Base-by-base conservation (phyloP, 352 stramenopile species). In the Phytophthora hybrid region DNA sequence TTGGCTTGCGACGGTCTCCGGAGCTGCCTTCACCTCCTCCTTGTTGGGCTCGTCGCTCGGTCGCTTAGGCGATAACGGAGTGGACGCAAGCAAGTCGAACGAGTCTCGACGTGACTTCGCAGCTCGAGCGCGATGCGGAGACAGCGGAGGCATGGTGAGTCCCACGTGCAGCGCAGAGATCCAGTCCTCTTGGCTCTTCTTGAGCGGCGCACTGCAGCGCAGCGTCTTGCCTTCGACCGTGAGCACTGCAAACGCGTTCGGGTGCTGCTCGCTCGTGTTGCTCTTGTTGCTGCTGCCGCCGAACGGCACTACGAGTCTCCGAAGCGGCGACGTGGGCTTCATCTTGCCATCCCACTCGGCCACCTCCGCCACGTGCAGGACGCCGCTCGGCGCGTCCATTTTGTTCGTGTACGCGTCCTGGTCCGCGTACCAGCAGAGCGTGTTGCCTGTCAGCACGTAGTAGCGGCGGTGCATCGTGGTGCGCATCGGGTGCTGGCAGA, bases 351-450 rank as follows among this genome's bases (percentile, higher is more conserved):
- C 81, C 88, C 88, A 95, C 29, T 93, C 85, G 2, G 59, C 54
- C 23, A 93, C 81, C 3, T 84, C 82, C 0, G 82, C 74, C 7
- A 94, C 85, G 32, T 95, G 88, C 4, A 93, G 77, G 11, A 93
- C 85, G 1, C 87, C 88, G 8, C 73, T 88, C 0, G 88, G 88
- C 9, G 65, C 65, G 47, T 85, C 71, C 23, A 86, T 77, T 21
- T 88, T 76, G 32, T 73, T 63, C 2, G 77, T 79, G 59, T 84
- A 95, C 7, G 80, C 77, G 67, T 95, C 85, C 11, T 82, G 85
- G 62, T 92, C 82, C 26, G 89, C 82, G 72, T 93, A 95, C 86
- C 88, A 95, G 74, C 88, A 94, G 1, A 95, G 66, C 14, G 88
- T 94, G 60, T 91, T 94, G 16, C 88, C 88, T 10, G 81, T 89